These are phyloP conservation scores for Crithidia sp. DNA, from an alignment of 208 protist species.

Conservation along the genomic window DNA sequence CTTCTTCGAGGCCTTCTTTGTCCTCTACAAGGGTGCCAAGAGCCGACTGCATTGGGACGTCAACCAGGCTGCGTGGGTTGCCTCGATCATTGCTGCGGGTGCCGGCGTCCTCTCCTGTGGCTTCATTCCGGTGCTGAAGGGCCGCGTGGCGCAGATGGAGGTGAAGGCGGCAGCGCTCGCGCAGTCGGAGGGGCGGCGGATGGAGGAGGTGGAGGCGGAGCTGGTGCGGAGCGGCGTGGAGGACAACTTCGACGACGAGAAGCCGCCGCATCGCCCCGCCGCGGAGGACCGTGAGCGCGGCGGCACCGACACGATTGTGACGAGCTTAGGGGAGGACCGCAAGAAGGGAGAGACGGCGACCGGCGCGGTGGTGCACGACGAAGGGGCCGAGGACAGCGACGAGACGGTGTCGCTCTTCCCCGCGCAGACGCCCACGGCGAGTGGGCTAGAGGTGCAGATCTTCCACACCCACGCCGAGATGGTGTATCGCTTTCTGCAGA, in stretches of 20 bases:
- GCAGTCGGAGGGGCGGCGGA: conserved; percentile 12
- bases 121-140: conserved; percentile 65
- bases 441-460: conserved; percentile 54
- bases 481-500: conserved; percentile 82
- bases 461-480: conserved; percentile 63
- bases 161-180: conserved; percentile 35
- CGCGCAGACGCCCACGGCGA: conserved; percentile 19
- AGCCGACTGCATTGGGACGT: conserved; percentile 62
- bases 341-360: conserved; percentile 27
- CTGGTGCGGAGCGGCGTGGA: conserved; percentile 11
- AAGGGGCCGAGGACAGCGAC: conserved; percentile 19
- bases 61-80: conserved; percentile 59
- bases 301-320: not conserved
- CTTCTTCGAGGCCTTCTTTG: conserved; percentile 85
- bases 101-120: conserved; percentile 48
- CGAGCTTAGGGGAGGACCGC: conserved; percentile 11
- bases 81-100: conserved; percentile 48
- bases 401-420: conserved; percentile 1
- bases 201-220: conserved; percentile 28
- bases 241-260: not conserved
- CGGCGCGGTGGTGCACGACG: conserved; percentile 40
- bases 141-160: conserved; percentile 39
- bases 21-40: conserved; percentile 77
- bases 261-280: not conserved
- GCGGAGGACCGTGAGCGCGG: not conserved